phyloP scores from a whole-genome alignment of 2,329 filamentous ascomycete species.

The Didymella sp. region DNA sequence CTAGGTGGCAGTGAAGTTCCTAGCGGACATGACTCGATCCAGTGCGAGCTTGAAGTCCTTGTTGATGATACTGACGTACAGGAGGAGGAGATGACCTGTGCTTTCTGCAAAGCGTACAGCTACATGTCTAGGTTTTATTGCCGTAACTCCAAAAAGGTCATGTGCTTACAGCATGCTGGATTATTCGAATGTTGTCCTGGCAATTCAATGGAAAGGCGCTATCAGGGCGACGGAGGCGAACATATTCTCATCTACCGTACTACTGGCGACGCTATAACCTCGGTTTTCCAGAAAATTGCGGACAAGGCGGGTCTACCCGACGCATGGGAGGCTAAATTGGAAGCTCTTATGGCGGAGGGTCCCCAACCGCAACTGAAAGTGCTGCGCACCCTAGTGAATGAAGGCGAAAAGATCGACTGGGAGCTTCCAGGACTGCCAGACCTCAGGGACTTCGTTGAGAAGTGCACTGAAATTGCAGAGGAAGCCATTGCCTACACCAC shows the following conservation, averaged over 20 bases:
- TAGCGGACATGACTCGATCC: constrained; percentile 14
- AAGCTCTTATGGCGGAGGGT: constrained; percentile 82
- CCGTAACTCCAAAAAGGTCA: constrained; percentile 76
- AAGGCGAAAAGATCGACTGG: constrained; percentile 96
- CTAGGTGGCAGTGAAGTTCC: constrained; percentile 61
- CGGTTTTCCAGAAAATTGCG: constrained; percentile 74
- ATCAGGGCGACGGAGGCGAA: constrained; percentile 60
- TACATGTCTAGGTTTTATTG: constrained; percentile 93
- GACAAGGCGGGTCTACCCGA: constrained; percentile 89
- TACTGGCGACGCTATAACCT: constrained; percentile 71
- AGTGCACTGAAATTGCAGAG: constrained; percentile 97
- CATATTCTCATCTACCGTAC: constrained; percentile 82
- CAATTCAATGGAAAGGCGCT: constrained; percentile 69
- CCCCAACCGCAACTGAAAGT: constrained; percentile 84
- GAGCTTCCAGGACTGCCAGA: constrained; percentile 81
- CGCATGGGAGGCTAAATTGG: constrained; percentile 87
- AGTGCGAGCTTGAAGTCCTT: constrained; percentile 42
- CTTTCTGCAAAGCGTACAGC: constrained; percentile 88
- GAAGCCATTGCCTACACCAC: constrained; percentile 96
- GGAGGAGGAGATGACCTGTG: constrained; percentile 92
- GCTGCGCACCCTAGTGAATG: constrained; percentile 81
- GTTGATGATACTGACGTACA: constrained; percentile 71
- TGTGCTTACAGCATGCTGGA: constrained; percentile 85
- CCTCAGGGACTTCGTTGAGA: constrained; percentile 88
- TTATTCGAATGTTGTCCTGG: constrained; percentile 78